phyloP scores from a whole-genome alignment of 164 flowering plant genomes.

The Buxus sempervirens region DNA sequence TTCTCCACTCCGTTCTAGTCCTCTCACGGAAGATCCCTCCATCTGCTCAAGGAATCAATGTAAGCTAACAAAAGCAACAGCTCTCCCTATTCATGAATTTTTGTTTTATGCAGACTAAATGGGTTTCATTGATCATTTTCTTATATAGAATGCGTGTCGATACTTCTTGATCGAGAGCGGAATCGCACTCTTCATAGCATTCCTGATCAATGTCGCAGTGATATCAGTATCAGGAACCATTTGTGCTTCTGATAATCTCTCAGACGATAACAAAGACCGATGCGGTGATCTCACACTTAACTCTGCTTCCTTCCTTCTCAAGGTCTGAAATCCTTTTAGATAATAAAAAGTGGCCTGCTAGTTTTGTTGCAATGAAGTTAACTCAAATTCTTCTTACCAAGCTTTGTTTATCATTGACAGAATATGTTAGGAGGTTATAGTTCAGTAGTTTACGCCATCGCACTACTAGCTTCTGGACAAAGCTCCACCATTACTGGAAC shows the following conservation, averaged over 20 bases:
- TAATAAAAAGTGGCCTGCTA: too few relatives aligned
- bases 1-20: conserved; percentile 93
- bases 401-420: conserved; percentile 25
- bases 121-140: neutral
- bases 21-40: conserved; percentile 74
- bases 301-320: conserved; percentile 75
- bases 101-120: neutral
- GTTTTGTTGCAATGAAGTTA: too few relatives aligned
- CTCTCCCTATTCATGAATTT: neutral
- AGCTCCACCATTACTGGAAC: too few relatives aligned
- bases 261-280: conserved; percentile 16
- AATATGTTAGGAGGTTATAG: conserved; percentile 74
- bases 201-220: conserved; percentile 72
- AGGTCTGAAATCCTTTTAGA: conserved; percentile 32
- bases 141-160: conserved; percentile 66
- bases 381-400: neutral
- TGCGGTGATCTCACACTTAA: conserved; percentile 66
- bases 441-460: conserved; percentile 60
- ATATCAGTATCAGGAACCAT: conserved; percentile 70
- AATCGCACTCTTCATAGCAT: conserved; percentile 70
- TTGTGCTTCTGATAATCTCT: conserved; percentile 42
- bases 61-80: too few relatives aligned
- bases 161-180: conserved; percentile 82
- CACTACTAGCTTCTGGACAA: conserved; percentile 87
- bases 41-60: conserved; percentile 69